Evolutionary conservation across 2,329 filamentous ascomycete species (phyloP).

Genomic region (Trichoderma atroviride): DNA sequence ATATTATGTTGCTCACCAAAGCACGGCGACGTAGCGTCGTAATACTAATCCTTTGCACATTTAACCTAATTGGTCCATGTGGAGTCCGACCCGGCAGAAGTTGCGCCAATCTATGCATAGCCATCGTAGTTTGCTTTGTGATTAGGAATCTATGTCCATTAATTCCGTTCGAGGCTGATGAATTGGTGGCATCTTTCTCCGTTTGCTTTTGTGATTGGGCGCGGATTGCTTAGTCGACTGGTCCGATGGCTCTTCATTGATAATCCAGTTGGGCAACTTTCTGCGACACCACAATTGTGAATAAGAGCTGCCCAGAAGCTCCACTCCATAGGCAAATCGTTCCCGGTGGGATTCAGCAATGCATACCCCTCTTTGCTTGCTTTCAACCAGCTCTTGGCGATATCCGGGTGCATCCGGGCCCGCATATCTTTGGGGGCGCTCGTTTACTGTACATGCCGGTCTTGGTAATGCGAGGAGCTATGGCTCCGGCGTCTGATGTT

Average conservation of each 20-base stretch:
- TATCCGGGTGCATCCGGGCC: conserved; percentile 2
- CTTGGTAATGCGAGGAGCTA: conserved; percentile 2
- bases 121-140: neutral
- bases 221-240: neutral
- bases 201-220: neutral
- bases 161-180: neutral
- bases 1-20: neutral
- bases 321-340: neutral
- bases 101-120: neutral
- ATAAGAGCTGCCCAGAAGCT: neutral
- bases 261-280: conserved; percentile 5
- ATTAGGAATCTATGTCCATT: conserved; percentile 1
- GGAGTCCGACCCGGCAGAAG: neutral
- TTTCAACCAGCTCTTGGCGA: neutral
- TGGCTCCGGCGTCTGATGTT: neutral
- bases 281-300: neutral
- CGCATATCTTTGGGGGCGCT: neutral
- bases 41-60: conserved; percentile 4
- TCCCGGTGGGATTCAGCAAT: neutral
- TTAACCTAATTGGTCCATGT: conserved; percentile 1
- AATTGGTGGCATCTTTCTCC: neutral
- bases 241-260: neutral
- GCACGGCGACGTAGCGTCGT: neutral
- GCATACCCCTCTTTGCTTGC: neutral
- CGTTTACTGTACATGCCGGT: neutral